These are phyloP conservation scores for Colletotrichum sidae DNA, from an alignment of 2,329 filamentous ascomycete genomes.

Conservation along the genomic window DNA sequence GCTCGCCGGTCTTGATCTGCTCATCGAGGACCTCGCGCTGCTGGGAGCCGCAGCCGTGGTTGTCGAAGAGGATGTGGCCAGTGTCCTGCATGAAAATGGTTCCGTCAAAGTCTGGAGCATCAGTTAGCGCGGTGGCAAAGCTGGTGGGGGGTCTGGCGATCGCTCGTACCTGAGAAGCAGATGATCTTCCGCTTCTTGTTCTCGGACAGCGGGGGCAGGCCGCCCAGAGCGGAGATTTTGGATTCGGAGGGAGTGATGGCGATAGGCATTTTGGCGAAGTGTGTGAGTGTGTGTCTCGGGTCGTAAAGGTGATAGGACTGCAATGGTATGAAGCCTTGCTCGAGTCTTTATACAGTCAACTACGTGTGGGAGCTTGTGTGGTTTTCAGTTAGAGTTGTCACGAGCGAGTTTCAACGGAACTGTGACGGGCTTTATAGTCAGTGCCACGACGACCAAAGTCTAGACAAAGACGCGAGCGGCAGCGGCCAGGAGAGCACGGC, in stretches of 20 bases:
- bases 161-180: constrained; percentile 64
- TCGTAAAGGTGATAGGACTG: background rate
- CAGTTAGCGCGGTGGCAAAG: constrained; percentile 34
- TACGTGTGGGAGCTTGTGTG: background rate
- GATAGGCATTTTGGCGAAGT: constrained; percentile 50
- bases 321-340: background rate
- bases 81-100: constrained; percentile 80
- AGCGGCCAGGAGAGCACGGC: constrained; percentile 25
- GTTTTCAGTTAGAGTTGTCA: constrained; percentile 19
- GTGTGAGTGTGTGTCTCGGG: constrained; percentile 6
- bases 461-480: constrained; percentile 29
- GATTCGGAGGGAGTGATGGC: constrained; percentile 49
- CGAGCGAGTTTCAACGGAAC: constrained; percentile 30
- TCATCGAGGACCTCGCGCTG: constrained; percentile 68
- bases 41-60: constrained; percentile 70
- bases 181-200: constrained; percentile 66
- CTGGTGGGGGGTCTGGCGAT: background rate
- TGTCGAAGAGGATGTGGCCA: constrained; percentile 76
- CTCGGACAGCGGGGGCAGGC: constrained; percentile 38
- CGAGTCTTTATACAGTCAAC: background rate
- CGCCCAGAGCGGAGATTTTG: constrained; percentile 43
- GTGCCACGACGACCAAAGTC: constrained; percentile 27
- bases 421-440: constrained; percentile 34
- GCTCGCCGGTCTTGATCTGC: constrained; percentile 73
- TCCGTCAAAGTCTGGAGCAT: constrained; percentile 71